A percentile compares a stretch with the other conserved stretches of the same genome.
These are phyloP conservation scores for Cucumis melo DNA, from an alignment of 306 rosid genomes.

Conservation along the genomic window DNA sequence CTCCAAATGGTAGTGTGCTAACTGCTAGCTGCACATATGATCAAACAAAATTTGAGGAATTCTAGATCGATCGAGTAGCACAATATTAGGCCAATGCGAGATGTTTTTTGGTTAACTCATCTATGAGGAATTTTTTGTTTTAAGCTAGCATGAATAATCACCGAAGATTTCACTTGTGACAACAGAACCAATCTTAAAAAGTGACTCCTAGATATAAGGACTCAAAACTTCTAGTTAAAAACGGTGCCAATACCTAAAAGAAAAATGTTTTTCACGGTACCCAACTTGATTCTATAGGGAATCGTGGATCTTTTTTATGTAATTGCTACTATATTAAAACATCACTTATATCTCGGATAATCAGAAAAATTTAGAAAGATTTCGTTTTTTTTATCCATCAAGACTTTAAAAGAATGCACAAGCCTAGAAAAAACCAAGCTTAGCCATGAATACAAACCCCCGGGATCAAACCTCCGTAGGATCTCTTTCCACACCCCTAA, in stretches of 20 bases:
- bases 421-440: no score
- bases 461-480: no score
- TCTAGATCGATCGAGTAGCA: background rate
- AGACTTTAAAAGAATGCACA: no score
- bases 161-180: background rate
- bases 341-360: background rate
- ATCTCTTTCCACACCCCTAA: no score
- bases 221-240: background rate
- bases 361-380: background rate
- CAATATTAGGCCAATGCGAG: background rate
- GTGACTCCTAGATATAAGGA: background rate
- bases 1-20: constrained; percentile 78
- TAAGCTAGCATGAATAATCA: background rate
- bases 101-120: background rate
- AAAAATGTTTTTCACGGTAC: background rate
- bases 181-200: background rate
- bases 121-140: background rate
- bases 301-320: background rate
- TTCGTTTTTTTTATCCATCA: no score
- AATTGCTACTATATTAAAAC: background rate
- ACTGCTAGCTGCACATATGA: constrained; percentile 53
- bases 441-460: no score
- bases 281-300: background rate
- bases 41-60: background rate
- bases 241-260: background rate